These are phyloP conservation scores for Umbilicaria muhlenbergii DNA, from an alignment of 495 filamentous ascomycete genomes.

Conservation along the genomic window DNA sequence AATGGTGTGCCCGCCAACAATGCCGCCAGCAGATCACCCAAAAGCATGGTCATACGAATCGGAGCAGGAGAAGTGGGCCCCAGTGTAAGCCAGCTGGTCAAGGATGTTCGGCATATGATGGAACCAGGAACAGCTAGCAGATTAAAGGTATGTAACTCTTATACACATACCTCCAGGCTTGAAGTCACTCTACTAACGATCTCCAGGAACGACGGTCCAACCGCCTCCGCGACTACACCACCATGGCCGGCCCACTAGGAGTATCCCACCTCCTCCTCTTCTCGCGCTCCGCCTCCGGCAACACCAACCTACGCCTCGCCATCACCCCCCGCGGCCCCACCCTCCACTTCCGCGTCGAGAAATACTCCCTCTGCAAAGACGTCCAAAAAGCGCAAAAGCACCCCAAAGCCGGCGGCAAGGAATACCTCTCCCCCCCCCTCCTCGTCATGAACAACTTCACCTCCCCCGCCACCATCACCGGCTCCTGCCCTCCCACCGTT, in stretches of 20 bases:
- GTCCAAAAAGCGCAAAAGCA: conserved; percentile 66
- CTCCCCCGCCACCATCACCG: conserved; percentile 37
- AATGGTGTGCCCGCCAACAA: conserved; percentile 26
- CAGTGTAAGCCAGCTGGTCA: conserved; percentile 79
- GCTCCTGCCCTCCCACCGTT: conserved; percentile 47
- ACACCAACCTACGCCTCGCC: conserved; percentile 82
- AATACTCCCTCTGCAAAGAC: conserved; percentile 88
- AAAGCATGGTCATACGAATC: conserved; percentile 96
- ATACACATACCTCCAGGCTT: neutral
- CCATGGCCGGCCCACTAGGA: conserved; percentile 89
- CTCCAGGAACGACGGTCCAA: conserved; percentile 74
- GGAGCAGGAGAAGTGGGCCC: conserved; percentile 87
- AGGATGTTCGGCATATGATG: conserved; percentile 87
- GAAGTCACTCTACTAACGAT: too few relatives aligned
- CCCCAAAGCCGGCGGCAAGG: conserved; percentile 65
- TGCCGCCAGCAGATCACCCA: conserved; percentile 49
- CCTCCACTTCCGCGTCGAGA: conserved; percentile 87
- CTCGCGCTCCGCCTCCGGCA: conserved; percentile 75
- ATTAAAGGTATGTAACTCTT: conserved; percentile 35
- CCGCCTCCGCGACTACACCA: conserved; percentile 78
- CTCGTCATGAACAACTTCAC: conserved; percentile 98
- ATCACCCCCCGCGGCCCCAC: conserved; percentile 85
- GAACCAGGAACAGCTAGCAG: conserved; percentile 84
- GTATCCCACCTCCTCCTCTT: conserved; percentile 92
- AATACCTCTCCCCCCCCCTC: conserved; percentile 68